Base-by-base conservation (phyloP, 306 rosid genomes). In the Acacia crassicarpa region DNA sequence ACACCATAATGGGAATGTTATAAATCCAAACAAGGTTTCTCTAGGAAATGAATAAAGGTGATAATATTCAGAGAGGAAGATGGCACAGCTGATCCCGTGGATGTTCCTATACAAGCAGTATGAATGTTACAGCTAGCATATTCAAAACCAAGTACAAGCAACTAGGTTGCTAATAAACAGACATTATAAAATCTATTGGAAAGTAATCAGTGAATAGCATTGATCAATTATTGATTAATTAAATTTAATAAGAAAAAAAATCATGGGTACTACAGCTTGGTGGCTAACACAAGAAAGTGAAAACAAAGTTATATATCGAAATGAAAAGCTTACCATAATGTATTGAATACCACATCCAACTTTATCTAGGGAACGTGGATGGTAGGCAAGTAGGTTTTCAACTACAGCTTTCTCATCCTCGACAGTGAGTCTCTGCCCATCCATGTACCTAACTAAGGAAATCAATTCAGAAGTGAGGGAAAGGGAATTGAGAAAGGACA, bases 291-390 rank as follows among this genome's bases (percentile, higher is more conserved):
- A 45, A 75, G 33, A 53, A 71, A 49, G 10, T 72, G 71, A 35
- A 66, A 58, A 10, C 5, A 8, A 58, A 25, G 67, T 61, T 44
- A 67, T 6, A 6, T 15, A 67, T 44, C 46, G 30, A 63, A 20
- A 68, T 17, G 19, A 20, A 87, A 61, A 69, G 68, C 77, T 35
- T 78, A 93, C 98, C 94, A 88, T 93, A 27, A 93, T 82, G 30
- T 87, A 87, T 58, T 85, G 86, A 44, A 91, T 79, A 67, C 93
- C 94, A 58, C 93, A 77, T 66, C 94, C 97, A 67, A 93, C 88
- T 79, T 90, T 91, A 89, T 91, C 98, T 73, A 90, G 87, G 3
- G 83, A 85, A 43, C 87, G 82, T 2, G 94, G 97, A 89, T 91
- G 93, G 81, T 86, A 80, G 22, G 87, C 84, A 32, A 91, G 92